Conservation (phyloP, 2,329 filamentous ascomycete genomes). For the Macroventuria anomochaeta region DNA sequence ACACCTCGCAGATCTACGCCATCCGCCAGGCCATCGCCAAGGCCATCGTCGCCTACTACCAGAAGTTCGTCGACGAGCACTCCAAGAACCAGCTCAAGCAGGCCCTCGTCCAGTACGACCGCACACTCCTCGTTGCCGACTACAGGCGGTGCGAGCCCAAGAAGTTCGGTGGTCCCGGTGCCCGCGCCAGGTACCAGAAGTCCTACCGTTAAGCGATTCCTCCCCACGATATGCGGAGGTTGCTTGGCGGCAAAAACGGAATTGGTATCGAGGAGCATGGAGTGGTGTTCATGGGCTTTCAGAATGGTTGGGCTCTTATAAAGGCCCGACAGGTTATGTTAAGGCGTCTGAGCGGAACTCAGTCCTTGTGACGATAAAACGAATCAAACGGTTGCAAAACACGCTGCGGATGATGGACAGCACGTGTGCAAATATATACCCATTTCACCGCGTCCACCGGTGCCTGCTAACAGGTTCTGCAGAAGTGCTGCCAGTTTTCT, state of each 20-base stretch:
- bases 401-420: constrained; percentile 24
- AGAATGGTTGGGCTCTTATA: constrained; percentile 38
- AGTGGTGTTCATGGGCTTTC: constrained; percentile 48
- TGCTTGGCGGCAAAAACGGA: neutral
- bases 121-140: constrained; percentile 97
- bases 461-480: constrained; percentile 9
- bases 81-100: constrained; percentile 99
- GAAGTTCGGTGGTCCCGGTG: constrained; percentile 95
- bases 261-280: constrained; percentile 37
- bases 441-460: constrained; percentile 23
- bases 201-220: constrained; percentile 84
- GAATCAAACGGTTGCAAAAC: constrained; percentile 50
- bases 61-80: constrained; percentile 99
- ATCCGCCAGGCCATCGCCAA: constrained; percentile 99
- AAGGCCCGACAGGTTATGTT: constrained; percentile 36
- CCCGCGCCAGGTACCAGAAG: constrained; percentile 97
- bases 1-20: constrained; percentile 96
- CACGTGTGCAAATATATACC: constrained; percentile 18
- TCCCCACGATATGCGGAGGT: neutral
- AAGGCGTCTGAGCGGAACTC: constrained; percentile 32
- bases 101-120: constrained; percentile 93
- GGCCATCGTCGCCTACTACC: constrained; percentile 96
- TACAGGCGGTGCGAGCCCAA: constrained; percentile 99
- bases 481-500: constrained; percentile 6
- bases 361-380: constrained; percentile 50